Base-by-base conservation (phyloP, 2,329 filamentous ascomycete genomes). In the Trichoderma atroviride region DNA sequence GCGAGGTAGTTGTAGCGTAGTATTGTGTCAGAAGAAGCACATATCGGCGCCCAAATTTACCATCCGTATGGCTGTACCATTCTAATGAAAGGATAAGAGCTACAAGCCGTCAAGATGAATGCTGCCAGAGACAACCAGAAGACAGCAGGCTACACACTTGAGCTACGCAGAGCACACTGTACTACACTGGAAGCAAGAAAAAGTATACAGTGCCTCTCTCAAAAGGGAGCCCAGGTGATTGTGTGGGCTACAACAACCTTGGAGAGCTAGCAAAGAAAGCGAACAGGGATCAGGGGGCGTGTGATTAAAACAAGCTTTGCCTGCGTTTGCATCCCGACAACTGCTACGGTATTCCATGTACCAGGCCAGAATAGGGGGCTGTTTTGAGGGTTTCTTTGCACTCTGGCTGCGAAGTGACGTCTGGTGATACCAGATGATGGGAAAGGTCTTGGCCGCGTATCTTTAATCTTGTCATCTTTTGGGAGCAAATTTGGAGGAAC, bases 271-370 rank as follows among this genome's bases (percentile, higher is more conserved):
- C 29, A 31, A 47, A 29, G 24, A 47, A n/a, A 50, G 24, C 9
- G 40, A 24, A 33, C 65, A 59, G 33, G 65, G 65, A 56, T 31
- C n/a, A 19, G 22, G 63, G 55, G 56, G 55, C 27, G 65, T 68
- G 57, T 27, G 33, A 61, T 35, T 24, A 68, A 55, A 63, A 62
- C 57, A 62, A 68, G 47, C 47, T 47, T 68, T 43, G 29, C 56
- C 53, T 31, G 19, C 40, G 29, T 59, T 35, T 29, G 31, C 40
- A 31, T 56, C 43, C n/a, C 47, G 47, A 24, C 47, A 3, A 24
- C 47, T 11, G 11, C 47, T 43, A 40, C 35, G 16, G 33, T 35
- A 35, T 19, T 43, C 6, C 40, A n/a, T n/a, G 7, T 43, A 50
- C 19, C n/a, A 24, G 55, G 35, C 27, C 47, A 27, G 40, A 63